phyloP scores from a whole-genome alignment of 2,329 filamentous ascomycete genomes.

The Tothia fuscella region DNA sequence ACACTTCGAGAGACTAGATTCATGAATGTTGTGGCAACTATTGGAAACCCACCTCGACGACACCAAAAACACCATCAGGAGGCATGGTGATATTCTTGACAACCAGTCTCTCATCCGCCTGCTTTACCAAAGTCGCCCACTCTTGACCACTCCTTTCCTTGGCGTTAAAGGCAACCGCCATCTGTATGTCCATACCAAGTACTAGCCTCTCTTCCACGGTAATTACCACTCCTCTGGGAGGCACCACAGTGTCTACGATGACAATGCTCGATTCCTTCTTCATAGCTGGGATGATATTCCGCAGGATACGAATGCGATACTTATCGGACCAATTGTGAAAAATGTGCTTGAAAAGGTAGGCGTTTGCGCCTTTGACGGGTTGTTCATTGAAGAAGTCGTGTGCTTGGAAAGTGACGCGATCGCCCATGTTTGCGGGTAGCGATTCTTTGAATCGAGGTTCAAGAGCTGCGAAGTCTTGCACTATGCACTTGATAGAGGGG shows the following conservation, averaged over 20 bases:
- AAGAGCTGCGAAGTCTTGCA: background rate
- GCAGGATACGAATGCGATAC: constrained; percentile 19
- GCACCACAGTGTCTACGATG: constrained; percentile 22
- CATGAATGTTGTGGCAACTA: too few relatives aligned
- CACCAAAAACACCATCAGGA: constrained; percentile 3
- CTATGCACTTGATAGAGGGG: background rate
- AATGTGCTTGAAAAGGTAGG: constrained; percentile 23
- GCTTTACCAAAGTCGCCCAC: constrained; percentile 10
- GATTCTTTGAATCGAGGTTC: background rate
- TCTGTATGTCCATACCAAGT: constrained; percentile 11
- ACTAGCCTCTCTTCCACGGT: constrained; percentile 15
- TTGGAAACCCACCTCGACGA: constrained; percentile 11
- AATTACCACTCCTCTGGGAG: constrained; percentile 15
- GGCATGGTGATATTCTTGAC: constrained; percentile 5
- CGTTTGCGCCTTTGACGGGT: constrained; percentile 19
- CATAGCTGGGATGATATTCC: constrained; percentile 18
- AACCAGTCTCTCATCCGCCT: constrained; percentile 7
- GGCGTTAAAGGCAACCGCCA: constrained; percentile 7
- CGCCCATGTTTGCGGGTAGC: background rate
- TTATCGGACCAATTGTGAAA: constrained; percentile 24
- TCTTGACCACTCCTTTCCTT: constrained; percentile 11
- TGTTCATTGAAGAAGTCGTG: constrained; percentile 21
- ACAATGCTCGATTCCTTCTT: constrained; percentile 18
- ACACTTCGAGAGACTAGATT: too few relatives aligned
- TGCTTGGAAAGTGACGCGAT: background rate